These are phyloP conservation scores for Chytriomyces hyalinus DNA, from an alignment of 192 early-diverging fungal genomes.

Conservation along the genomic window DNA sequence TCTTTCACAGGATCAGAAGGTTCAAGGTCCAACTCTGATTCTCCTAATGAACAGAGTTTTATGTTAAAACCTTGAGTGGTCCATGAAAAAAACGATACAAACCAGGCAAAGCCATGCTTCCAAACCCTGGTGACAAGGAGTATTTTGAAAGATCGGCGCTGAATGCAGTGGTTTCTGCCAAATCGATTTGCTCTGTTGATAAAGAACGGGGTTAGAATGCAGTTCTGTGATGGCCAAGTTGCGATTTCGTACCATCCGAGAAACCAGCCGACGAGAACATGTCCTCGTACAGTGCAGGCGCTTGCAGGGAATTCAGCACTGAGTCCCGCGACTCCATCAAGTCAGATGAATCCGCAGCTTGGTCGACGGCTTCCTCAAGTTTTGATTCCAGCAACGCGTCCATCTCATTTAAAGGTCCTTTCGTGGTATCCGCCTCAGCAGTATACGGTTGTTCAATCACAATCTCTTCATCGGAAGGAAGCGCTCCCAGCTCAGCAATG, in stretches of 20 bases:
- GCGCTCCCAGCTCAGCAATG: background rate
- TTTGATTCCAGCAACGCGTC: background rate
- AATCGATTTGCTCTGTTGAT: background rate
- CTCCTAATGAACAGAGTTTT: background rate
- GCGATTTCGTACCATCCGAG: too few species aligned
- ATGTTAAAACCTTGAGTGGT: background rate
- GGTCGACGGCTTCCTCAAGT: background rate
- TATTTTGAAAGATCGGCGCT: background rate
- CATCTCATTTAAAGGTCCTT: background rate
- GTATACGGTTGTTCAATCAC: background rate
- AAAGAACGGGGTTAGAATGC: too few species aligned
- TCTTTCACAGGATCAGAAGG: background rate
- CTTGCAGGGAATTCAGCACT: conserved; percentile 3
- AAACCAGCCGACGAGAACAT: too few species aligned
- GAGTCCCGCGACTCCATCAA: too few species aligned
- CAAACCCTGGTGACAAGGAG: background rate
- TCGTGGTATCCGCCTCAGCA: background rate
- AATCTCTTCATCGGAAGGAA: background rate
- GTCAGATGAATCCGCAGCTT: background rate
- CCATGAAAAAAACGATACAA: background rate
- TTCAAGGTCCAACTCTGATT: background rate
- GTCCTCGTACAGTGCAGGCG: background rate
- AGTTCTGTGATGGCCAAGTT: too few species aligned
- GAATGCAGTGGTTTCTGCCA: background rate
- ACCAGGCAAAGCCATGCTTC: background rate